Evolutionary conservation across 1,139 yeast species (phyloP).

Genomic region (Magnusiomyces paraingens): DNA sequence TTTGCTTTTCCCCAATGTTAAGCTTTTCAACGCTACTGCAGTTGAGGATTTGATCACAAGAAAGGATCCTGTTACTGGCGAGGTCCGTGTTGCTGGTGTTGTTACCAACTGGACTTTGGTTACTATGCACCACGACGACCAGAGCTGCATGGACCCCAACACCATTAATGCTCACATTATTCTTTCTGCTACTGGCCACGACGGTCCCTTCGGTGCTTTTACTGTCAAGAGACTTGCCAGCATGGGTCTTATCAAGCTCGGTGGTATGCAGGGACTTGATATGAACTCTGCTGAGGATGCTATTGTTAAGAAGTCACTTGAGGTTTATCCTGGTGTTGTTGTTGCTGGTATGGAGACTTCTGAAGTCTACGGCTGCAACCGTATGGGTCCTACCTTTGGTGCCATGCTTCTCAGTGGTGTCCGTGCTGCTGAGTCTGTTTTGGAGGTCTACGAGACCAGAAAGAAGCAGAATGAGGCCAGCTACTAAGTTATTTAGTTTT

Average conservation of each 20-base stretch:
- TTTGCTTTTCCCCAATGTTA: constrained; percentile 64
- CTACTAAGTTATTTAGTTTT: too few species aligned
- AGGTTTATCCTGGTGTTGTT: constrained; percentile 63
- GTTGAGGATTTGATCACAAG: constrained; percentile 77
- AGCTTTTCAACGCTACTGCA: constrained; percentile 73
- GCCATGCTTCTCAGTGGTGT: constrained; percentile 76
- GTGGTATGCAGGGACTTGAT: constrained; percentile 74
- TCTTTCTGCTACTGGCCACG: constrained; percentile 72
- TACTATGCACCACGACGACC: constrained; percentile 68
- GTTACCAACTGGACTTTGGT: constrained; percentile 82
- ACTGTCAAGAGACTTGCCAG: constrained; percentile 48
- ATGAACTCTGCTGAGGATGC: constrained; percentile 76
- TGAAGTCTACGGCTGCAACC: constrained; percentile 68
- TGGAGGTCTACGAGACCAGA: constrained; percentile 47
- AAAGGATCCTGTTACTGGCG: constrained; percentile 48
- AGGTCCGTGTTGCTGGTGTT: constrained; percentile 66
- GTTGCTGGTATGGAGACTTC: constrained; percentile 80
- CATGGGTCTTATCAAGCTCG: constrained; percentile 42
- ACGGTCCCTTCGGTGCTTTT: constrained; percentile 83
- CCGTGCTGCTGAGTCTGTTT: constrained; percentile 61
- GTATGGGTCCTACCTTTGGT: constrained; percentile 84
- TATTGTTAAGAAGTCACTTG: constrained; percentile 63
- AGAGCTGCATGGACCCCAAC: constrained; percentile 81
- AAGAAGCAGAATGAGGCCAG: constrained; percentile 33
- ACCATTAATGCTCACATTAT: constrained; percentile 68